Evolutionary conservation across 2,329 filamentous ascomycete genomes (phyloP), one percentile per base, ranked within the genome.

Genomic region (Xylaria sp.): DNA sequence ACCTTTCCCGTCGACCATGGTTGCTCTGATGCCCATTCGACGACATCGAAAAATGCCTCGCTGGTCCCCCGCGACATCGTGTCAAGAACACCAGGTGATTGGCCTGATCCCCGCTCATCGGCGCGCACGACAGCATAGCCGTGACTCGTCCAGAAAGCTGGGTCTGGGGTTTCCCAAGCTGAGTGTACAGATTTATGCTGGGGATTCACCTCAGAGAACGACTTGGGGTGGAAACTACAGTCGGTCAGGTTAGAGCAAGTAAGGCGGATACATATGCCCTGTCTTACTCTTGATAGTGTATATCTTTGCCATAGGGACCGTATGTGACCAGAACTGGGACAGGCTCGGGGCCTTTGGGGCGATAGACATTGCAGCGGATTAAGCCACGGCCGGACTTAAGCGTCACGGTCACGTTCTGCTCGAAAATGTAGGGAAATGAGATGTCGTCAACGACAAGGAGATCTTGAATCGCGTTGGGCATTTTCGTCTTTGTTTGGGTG

Each of bases 241-340:
- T 83, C 13, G n/a, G 47, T 60, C 21, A 50, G 29, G 40, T 12
- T 13, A 29, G 12, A 51, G 44, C 21, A 21, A 21, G 18, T 21
- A 37, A 10, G 18, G 5, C 9, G 18, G 44, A 37, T 13, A 10
- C 21, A n/a, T 5, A n/a, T 29, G 23, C 6, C 16, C 5, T 2
- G 16, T n/a, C 58, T 51, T 27, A 60, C 58, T 61, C 25, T 57
- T n/a, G 50, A 32, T 92, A 92, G 23, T 84, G 86, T 42, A 92
- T 91, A 72, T 93, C 90, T 73, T 93, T 93, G 54, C 91, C 91
- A 71, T 93, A 93, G 0, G 91, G 91, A 0, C 91, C 91, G 71
- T 93, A 93, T 0, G 90, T 93, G 1, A 91, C 87, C 9, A 93
- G 77, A 0, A 91, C 90, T 0, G 91, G 91, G 25, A 83, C 55